Percentiles rank a stretch among this genome's conserved stretches.
phyloP scores from a whole-genome alignment of 805 yeast species.

The Ogataea paraovalis region DNA sequence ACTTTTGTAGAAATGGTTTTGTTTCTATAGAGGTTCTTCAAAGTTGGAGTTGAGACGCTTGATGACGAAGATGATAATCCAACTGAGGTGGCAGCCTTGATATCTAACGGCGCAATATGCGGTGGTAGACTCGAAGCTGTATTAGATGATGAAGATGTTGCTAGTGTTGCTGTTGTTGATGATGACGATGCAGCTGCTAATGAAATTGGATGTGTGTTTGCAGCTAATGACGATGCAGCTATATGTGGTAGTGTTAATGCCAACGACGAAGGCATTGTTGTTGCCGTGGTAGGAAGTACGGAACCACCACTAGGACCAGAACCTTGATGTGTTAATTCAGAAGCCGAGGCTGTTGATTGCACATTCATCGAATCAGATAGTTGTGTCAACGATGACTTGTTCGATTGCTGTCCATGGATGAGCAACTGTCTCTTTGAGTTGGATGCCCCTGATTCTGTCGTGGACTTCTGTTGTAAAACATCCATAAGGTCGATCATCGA shows the following conservation, averaged over 20 bases:
- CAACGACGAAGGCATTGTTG: background rate
- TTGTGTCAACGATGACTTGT: background rate
- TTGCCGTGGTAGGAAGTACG: background rate
- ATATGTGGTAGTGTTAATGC: background rate
- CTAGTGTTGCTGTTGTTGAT: background rate
- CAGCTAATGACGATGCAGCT: constrained; percentile 3
- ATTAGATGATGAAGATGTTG: background rate
- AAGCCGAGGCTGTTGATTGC: background rate
- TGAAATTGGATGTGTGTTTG: constrained; percentile 4
- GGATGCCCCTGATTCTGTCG: background rate
- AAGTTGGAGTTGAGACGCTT: background rate
- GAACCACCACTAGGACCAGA: too few relatives aligned
- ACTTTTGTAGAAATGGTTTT: constrained; percentile 17
- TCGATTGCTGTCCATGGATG: background rate
- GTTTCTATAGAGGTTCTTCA: constrained; percentile 1
- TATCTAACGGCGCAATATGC: background rate
- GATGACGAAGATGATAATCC: background rate
- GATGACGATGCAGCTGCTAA: constrained; percentile 8
- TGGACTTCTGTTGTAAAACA: constrained; percentile 16
- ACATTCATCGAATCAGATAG: background rate
- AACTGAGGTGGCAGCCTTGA: background rate
- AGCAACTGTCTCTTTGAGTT: background rate
- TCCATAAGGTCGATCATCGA: constrained; percentile 25
- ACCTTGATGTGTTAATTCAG: too few relatives aligned
- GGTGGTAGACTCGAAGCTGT: background rate